phyloP scores from a whole-genome alignment of 148 eudicot genomes.

The Pouteria glomerata region DNA sequence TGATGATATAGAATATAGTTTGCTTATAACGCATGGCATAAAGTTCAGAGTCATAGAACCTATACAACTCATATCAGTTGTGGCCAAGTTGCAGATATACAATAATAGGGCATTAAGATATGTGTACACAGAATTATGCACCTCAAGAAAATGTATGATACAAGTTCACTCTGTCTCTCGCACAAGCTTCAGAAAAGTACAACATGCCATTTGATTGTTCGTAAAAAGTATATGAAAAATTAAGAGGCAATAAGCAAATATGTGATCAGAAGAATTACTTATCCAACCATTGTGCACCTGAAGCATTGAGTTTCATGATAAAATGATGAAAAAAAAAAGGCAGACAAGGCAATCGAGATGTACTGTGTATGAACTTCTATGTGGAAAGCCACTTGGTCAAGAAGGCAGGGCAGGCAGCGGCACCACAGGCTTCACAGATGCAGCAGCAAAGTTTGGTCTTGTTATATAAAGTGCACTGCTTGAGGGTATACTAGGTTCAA shows the following conservation, averaged over 20 bases:
- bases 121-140: background rate
- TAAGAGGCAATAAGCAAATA: background rate
- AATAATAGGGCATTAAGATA: background rate
- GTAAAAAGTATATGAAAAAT: background rate
- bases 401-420: constrained; percentile 30
- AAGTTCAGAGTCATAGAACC: background rate
- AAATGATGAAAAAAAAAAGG: background rate
- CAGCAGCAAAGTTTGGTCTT: constrained; percentile 37
- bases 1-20: background rate
- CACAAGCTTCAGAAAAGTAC: background rate
- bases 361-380: constrained; percentile 52
- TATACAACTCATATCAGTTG: background rate
- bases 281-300: background rate
- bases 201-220: background rate
- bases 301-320: background rate
- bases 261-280: background rate
- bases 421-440: constrained; percentile 34
- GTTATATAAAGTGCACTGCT: constrained; percentile 38
- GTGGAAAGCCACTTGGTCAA: constrained; percentile 32
- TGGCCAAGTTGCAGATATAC: background rate
- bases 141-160: background rate
- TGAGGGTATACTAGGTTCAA: constrained; percentile 46
- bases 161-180: background rate
- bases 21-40: background rate
- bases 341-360: constrained; percentile 19